These are phyloP conservation scores for Chlorella vulgaris DNA, from an alignment of 139 green algal genomes.

Conservation along the genomic window DNA sequence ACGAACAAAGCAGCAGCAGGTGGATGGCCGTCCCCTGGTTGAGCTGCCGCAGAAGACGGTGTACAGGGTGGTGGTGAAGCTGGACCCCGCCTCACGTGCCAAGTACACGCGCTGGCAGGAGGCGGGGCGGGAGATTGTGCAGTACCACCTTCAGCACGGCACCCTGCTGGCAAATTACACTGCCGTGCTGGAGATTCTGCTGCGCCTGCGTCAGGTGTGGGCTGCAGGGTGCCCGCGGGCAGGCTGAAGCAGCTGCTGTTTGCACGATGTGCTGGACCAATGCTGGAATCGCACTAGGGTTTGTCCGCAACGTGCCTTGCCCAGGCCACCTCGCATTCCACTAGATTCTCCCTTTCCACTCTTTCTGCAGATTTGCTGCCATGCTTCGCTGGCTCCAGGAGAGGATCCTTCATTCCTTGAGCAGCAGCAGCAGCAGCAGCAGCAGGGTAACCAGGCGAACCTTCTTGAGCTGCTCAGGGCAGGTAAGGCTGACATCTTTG, in stretches of 20 bases:
- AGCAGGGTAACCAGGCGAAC: slow-evolving; percentile 31
- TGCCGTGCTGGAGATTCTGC: slow-evolving; percentile 65
- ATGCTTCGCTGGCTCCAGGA: slow-evolving; percentile 21
- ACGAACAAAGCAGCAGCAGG: slow-evolving; percentile 56
- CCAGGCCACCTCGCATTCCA: too few species aligned
- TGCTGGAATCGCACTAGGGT: too few species aligned
- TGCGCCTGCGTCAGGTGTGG: slow-evolving; percentile 52
- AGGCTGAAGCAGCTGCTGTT: not conserved
- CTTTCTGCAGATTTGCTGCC: slow-evolving; percentile 46
- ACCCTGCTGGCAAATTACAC: slow-evolving; percentile 67
- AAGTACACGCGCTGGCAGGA: slow-evolving; percentile 53
- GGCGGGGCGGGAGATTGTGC: slow-evolving; percentile 47
- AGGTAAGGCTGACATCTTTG: not conserved
- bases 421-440: not conserved
- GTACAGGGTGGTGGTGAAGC: slow-evolving; percentile 47
- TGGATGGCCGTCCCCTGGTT: slow-evolving; percentile 53
- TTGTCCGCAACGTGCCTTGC: too few species aligned
- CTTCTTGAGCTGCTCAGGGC: slow-evolving; percentile 42
- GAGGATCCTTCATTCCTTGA: slow-evolving; percentile 32
- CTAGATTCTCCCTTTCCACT: too few species aligned
- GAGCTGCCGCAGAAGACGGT: slow-evolving; percentile 55
- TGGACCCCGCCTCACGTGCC: slow-evolving; percentile 38
- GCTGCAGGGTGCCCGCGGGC: not conserved
- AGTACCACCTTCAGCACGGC: slow-evolving; percentile 27
- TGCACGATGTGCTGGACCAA: too few species aligned